Conservation (phyloP, 192 early-diverging fungal genomes). For the Podila minutissima region DNA sequence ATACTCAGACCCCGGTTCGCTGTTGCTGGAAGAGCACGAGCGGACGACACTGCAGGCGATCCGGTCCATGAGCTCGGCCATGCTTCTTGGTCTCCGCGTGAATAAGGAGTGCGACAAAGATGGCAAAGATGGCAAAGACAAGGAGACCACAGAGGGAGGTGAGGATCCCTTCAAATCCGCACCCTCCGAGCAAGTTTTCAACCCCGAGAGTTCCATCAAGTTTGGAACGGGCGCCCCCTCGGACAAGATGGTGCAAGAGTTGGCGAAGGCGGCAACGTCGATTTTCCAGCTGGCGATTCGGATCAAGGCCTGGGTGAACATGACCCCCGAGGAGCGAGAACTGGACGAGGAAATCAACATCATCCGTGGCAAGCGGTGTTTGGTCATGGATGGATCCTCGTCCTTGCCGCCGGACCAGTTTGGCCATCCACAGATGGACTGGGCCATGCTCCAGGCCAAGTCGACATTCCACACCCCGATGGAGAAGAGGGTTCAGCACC, state of each 20-base stretch:
- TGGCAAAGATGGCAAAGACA: background rate
- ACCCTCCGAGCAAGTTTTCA: background rate
- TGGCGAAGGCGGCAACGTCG: constrained; percentile 33
- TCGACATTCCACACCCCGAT: background rate
- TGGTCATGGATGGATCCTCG: constrained; percentile 27
- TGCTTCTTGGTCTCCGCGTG: constrained; percentile 23
- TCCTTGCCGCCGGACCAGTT: constrained; percentile 2
- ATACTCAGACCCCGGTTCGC: background rate
- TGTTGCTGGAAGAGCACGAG: constrained; percentile 3
- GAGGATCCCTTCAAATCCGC: background rate
- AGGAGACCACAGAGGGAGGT: background rate
- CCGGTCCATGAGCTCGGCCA: constrained; percentile 25
- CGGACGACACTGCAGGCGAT: constrained; percentile 19
- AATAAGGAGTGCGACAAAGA: background rate
- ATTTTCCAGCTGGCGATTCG: constrained; percentile 46
- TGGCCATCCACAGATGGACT: background rate
- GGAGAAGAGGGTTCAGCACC: background rate
- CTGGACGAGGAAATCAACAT: constrained; percentile 48
- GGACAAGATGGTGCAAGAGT: constrained; percentile 31
- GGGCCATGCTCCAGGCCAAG: background rate
- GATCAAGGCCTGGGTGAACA: constrained; percentile 44
- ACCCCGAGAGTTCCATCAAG: background rate
- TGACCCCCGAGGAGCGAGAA: constrained; percentile 32
- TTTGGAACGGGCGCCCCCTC: constrained; percentile 23
- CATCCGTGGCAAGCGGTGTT: constrained; percentile 44